Evolutionary conservation across 1,284 basidiomycete genomes (phyloP), one percentile per base, ranked within the genome.

Genomic region (Irpex sp.): DNA sequence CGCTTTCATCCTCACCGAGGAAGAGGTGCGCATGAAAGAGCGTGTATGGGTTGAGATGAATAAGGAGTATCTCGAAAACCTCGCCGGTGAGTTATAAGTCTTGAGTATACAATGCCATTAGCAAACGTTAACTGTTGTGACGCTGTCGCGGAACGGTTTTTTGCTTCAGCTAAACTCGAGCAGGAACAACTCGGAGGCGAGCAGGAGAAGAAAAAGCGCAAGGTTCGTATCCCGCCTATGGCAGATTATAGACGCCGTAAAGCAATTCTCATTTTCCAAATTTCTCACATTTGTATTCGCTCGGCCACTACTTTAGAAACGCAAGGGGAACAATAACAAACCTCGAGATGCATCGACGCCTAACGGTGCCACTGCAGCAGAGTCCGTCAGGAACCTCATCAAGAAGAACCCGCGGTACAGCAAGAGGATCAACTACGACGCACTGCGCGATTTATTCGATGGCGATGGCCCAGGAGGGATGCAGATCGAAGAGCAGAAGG

Each of bases 11-110:
- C 76, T 98, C 55, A 88, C 83, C 10, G 88, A 92, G 54, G 91
- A 93, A 28, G 96, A 98, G 74, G 89, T 93, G 5, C 86, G 83
- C 71, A 84, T 94, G 70, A 97, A 96, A 73, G 94, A 96, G 70
- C 87, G 95, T 28, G 87, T 99, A 18, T 99, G 97, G 97, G 92
- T 98, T 64, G 94, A 96, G 75, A 82, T 95, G 72, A 99, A 99
- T 75, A 86, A 85, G 66, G 94, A 97, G 59, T 99, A 97, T 77
- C 77, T 99, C 57, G 93, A 97, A 72, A 88, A 91, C 36, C 80
- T 96, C 53, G 93, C 93, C 63, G 86, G 92, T 93, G 70, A 73
- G 86, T 80, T 60, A n/a, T 19, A 1, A 33, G 28, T 2, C 49
- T 55, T 28, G 39, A 35, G 52, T 12, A 51, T 23, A 45, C 51